A percentile compares a stretch with the other conserved stretches of the same genome.
phyloP scores from a whole-genome alignment of 176 grass and related monocot genomes.

The Metroxylon sagu region DNA sequence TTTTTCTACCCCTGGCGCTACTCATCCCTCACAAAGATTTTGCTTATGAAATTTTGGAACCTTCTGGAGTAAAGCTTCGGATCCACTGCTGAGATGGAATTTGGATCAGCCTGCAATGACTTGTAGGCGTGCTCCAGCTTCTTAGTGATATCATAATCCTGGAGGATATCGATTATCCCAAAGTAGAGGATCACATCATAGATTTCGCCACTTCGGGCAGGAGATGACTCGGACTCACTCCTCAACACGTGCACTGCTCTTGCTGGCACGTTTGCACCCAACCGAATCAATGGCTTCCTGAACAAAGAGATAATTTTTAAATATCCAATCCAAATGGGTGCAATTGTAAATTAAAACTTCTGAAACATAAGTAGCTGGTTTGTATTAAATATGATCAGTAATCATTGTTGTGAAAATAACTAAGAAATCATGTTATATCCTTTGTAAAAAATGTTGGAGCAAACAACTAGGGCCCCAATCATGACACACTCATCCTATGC shows the following conservation, averaged over 20 bases:
- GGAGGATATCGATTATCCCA: constrained; percentile 85
- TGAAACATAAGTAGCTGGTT: too few relatives aligned
- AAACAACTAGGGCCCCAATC: constrained; percentile 40
- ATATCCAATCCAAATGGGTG: background rate
- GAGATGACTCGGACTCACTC: constrained; percentile 35
- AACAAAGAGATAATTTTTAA: constrained; percentile 11
- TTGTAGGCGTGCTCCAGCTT: constrained; percentile 76
- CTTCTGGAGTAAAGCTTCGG: constrained; percentile 90
- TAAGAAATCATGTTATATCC: constrained; percentile 12
- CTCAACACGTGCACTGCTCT: constrained; percentile 54
- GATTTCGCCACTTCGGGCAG: constrained; percentile 43
- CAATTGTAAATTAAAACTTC: too few relatives aligned
- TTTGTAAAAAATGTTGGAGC: constrained; percentile 18
- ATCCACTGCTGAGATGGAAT: constrained; percentile 82
- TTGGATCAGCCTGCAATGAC: constrained; percentile 74
- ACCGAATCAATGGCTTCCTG: constrained; percentile 72
- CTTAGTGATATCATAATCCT: constrained; percentile 46
- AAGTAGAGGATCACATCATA: constrained; percentile 79
- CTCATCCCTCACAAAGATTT: constrained; percentile 75
- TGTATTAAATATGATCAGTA: too few relatives aligned
- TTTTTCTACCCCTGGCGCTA: too few relatives aligned
- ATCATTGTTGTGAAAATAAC: constrained; percentile 1
- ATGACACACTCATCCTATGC: constrained; percentile 32
- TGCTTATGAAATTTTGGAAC: constrained; percentile 87
- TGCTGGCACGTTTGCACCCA: constrained; percentile 84